Conservation (phyloP, 2,329 filamentous ascomycete species). For the Didymella segeticola region DNA sequence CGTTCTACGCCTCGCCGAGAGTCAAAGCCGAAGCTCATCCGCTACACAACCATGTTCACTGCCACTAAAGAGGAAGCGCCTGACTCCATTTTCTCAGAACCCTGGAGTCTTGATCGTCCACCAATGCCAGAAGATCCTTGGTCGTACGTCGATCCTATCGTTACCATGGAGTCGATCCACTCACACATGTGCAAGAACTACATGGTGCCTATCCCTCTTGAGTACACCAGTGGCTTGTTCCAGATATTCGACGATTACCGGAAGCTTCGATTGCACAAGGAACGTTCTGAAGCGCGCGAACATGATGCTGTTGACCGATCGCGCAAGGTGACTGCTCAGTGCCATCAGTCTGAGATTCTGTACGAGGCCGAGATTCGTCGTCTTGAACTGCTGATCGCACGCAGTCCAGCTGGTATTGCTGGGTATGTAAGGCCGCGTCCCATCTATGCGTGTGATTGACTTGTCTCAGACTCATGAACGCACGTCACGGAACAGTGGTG, state of each 20-base stretch:
- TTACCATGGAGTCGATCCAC: slow-evolving; percentile 34
- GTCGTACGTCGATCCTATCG: slow-evolving; percentile 34
- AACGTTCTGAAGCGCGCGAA: slow-evolving; percentile 34
- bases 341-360: slow-evolving; percentile 41
- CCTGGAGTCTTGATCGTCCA: slow-evolving; percentile 35
- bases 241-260: slow-evolving; percentile 53
- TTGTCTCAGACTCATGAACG: slow-evolving; percentile 44
- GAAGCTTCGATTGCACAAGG: slow-evolving; percentile 45
- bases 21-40: slow-evolving; percentile 50
- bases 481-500: slow-evolving; percentile 51
- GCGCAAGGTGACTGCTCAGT: slow-evolving; percentile 40
- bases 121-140: slow-evolving; percentile 4
- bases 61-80: slow-evolving; percentile 30
- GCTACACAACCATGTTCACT: slow-evolving; percentile 49
- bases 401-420: slow-evolving; percentile 49
- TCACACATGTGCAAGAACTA: slow-evolving; percentile 32
- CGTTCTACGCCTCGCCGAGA: slow-evolving; percentile 40
- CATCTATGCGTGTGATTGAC: slow-evolving; percentile 6
- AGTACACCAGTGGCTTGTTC: slow-evolving; percentile 49
- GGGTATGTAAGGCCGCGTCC: slow-evolving; percentile 28
- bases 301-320: slow-evolving; percentile 35
- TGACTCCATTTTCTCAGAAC: slow-evolving; percentile 32
- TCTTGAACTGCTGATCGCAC: slow-evolving; percentile 53
- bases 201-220: slow-evolving; percentile 32
- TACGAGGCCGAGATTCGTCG: slow-evolving; percentile 54